Evolutionary conservation across 352 stramenopile species (phyloP), one percentile per base, ranked within the genome.

Genomic region (Pythium volutum): DNA sequence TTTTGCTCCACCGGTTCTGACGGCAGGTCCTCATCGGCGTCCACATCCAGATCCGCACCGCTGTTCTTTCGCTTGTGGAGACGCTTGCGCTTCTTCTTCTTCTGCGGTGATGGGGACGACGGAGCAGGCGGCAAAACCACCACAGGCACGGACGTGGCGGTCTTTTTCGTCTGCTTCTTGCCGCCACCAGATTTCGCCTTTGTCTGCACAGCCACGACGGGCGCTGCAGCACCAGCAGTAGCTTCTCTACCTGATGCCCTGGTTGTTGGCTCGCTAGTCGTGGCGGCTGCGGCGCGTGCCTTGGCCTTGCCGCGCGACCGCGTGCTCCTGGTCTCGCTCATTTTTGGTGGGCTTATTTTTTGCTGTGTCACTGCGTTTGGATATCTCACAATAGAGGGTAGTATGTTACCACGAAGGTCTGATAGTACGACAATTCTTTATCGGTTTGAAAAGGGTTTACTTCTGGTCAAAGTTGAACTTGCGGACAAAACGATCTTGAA

Each of bases 21-120:
- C 12, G 34, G 38, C 41, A 10, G 10, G 15, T 25, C 53, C 36
- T 18, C 36, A 20, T 16, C 36, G 9, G 8, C 36, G 5, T 22
- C 36, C 36, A 3, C 36, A 16, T 53, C 29, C 18, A 22, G n/a
- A 11, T 59, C 53, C 7, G 31, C 53, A 4, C 25, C 25, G 22
- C 42, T 61, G 14, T 31, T 50, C 23, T 65, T 65, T n/a, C 51
- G 39, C 33, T 66, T 66, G 43, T 66, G 59, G 7, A 66, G 20
- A 2, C 59, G 59, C 43, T 60, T 66, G 16, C 50, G 23, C 34
- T 50, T 66, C 34, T 66, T 66, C 43, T 66, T 65, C 41, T 65
- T 66, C 33, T 26, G 39, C 2, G 55, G 59, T 12, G 59, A 60
- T 11, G 59, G 59, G 9, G 41, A 38, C 29, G 39, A 1, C 22